Percentiles rank a stretch among this genome's conserved stretches.
phyloP scores from a whole-genome alignment of 805 yeast species.

The Metschnikowia rubicola region DNA sequence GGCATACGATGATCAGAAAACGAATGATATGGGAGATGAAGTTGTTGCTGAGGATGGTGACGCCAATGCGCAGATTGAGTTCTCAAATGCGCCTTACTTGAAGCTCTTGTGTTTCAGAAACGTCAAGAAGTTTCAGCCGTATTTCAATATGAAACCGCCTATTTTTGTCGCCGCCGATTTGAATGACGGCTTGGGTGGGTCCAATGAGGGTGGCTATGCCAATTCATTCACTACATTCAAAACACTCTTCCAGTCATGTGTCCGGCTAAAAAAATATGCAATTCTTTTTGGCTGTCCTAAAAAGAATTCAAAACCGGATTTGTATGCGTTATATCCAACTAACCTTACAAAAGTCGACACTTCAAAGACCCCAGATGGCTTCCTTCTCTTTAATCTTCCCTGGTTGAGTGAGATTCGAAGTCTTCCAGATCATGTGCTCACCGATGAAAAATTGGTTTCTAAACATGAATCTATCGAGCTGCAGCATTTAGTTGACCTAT shows the following conservation, averaged over 20 bases:
- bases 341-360: conserved; percentile 1
- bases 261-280: conserved; percentile 51
- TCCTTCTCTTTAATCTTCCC: conserved; percentile 67
- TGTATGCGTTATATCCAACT: conserved; percentile 62
- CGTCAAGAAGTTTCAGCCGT: conserved; percentile 42
- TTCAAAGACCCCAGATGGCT: conserved; percentile 56
- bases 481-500: conserved; percentile 19
- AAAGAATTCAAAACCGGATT: conserved; percentile 48
- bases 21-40: neutral
- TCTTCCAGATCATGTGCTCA: conserved; percentile 45
- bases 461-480: conserved; percentile 11
- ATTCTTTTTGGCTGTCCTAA: conserved; percentile 70
- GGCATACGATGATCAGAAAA: neutral
- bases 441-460: conserved; percentile 8
- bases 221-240: conserved; percentile 69
- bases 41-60: neutral
- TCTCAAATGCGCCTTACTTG: conserved; percentile 45
- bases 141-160: conserved; percentile 52
- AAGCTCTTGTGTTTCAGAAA: conserved; percentile 67
- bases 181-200: conserved; percentile 34
- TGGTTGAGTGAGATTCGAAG: conserved; percentile 71
- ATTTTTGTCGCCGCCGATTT: conserved; percentile 64
- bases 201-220: conserved; percentile 38
- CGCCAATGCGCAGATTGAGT: conserved; percentile 9
- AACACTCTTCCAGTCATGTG: conserved; percentile 60